These are phyloP conservation scores for Trichoderma erinaceum DNA, from an alignment of 495 filamentous ascomycete species.

Conservation along the genomic window DNA sequence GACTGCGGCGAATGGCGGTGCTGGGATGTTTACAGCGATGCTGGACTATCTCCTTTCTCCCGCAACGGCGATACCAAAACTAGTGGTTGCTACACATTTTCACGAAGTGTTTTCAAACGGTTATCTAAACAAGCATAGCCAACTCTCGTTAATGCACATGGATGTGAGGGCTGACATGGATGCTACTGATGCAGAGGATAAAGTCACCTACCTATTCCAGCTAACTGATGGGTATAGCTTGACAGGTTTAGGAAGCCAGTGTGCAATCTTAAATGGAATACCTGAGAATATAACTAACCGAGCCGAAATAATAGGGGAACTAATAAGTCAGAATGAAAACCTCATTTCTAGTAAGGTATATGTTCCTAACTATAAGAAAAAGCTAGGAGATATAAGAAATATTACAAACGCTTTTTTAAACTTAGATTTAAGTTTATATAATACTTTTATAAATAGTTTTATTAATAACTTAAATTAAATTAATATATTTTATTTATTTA, in stretches of 20 bases:
- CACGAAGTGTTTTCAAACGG: constrained; percentile 84
- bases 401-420: background rate
- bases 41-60: constrained; percentile 66
- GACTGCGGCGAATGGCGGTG: constrained; percentile 74
- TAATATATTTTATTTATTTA: background rate
- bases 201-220: constrained; percentile 86
- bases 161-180: constrained; percentile 66
- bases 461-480: background rate
- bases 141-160: constrained; percentile 76
- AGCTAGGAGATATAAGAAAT: background rate
- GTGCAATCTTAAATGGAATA: constrained; percentile 79
- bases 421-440: background rate
- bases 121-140: constrained; percentile 53
- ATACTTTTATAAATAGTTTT: background rate
- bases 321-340: constrained; percentile 55
- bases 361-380: background rate
- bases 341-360: constrained; percentile 11
- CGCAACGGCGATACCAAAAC: constrained; percentile 62
- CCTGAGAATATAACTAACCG: constrained; percentile 63
- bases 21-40: constrained; percentile 77
- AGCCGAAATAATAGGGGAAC: constrained; percentile 66
- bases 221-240: constrained; percentile 61
- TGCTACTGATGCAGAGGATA: constrained; percentile 54
- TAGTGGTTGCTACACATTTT: constrained; percentile 86
- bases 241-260: constrained; percentile 81